These are phyloP conservation scores for Botrytis fabae DNA, from an alignment of 2,329 filamentous ascomycete species.

Conservation along the genomic window DNA sequence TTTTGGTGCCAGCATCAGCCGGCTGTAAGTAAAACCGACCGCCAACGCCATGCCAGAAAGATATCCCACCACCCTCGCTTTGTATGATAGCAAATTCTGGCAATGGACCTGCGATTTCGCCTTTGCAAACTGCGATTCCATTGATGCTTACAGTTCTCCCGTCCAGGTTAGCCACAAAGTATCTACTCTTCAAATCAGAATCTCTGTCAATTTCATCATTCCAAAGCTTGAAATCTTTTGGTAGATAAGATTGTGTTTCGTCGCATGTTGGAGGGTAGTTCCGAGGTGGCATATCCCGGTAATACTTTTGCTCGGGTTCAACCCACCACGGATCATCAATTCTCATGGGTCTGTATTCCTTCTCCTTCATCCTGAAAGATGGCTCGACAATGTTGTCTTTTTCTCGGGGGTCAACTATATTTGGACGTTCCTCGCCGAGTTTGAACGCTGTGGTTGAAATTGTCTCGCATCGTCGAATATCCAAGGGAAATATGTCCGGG, in stretches of 20 bases:
- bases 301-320: constrained; percentile 28
- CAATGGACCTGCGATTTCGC: constrained; percentile 37
- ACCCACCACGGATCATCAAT: constrained; percentile 35
- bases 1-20: constrained; percentile 1
- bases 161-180: constrained; percentile 38
- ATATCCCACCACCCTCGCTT: constrained; percentile 33
- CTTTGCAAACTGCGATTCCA: constrained; percentile 34
- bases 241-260: constrained; percentile 19
- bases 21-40: constrained; percentile 30
- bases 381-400: constrained; percentile 10
- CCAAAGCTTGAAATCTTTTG: constrained; percentile 31
- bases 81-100: constrained; percentile 39
- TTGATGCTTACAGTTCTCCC: constrained; percentile 35
- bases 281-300: constrained; percentile 31
- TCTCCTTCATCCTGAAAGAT: constrained; percentile 8
- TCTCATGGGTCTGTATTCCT: constrained; percentile 22
- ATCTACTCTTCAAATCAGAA: constrained; percentile 25
- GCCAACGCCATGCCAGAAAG: constrained; percentile 36
- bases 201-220: constrained; percentile 31
- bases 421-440: not conserved
- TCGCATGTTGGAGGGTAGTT: constrained; percentile 26
- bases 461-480: constrained; percentile 34
- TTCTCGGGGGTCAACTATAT: not conserved
- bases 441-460: not conserved
- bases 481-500: constrained; percentile 33